Evolutionary conservation across 371 early-diverging fungal species (phyloP).

Genomic region (Syncephalastrum racemosum): DNA sequence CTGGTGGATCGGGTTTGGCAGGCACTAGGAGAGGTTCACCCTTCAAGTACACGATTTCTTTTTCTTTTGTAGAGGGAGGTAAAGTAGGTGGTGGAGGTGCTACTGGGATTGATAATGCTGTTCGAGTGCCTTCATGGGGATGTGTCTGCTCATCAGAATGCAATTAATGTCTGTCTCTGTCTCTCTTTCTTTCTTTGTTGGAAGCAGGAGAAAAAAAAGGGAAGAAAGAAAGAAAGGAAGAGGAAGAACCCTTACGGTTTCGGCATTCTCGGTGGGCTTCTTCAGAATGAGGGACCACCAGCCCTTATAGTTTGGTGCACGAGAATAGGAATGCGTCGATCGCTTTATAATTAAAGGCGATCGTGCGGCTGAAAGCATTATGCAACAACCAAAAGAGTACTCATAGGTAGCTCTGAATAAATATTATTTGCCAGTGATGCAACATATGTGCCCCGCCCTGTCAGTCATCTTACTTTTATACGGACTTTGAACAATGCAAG

Average conservation of each 20-base stretch:
- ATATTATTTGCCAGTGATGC: too few species aligned
- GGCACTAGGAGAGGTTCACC: constrained; percentile 27
- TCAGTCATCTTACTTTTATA: too few species aligned
- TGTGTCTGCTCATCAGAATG: background rate
- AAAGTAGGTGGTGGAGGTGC: background rate
- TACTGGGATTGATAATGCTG: constrained; percentile 2
- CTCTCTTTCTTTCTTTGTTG: constrained; percentile 1
- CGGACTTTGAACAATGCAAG: too few species aligned
- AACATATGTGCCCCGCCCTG: too few species aligned
- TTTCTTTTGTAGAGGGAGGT: background rate
- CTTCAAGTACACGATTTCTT: constrained; percentile 23
- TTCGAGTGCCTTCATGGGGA: constrained; percentile 5
- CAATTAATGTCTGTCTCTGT: background rate
- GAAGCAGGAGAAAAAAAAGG: too few species aligned
- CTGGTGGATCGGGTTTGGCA: constrained; percentile 32
- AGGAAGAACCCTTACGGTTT: constrained; percentile 4
- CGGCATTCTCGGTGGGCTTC: constrained; percentile 10
- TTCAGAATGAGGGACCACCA: constrained; percentile 38
- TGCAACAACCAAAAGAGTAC: too few species aligned
- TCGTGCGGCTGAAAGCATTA: too few species aligned
- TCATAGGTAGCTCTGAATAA: too few species aligned
- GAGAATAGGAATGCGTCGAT: background rate
- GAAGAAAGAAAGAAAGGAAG: background rate
- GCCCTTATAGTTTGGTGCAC: constrained; percentile 28
- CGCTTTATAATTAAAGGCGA: too few species aligned